Evolutionary conservation across 345 rosid species (phyloP).

Genomic region (Erodium maritimum): DNA sequence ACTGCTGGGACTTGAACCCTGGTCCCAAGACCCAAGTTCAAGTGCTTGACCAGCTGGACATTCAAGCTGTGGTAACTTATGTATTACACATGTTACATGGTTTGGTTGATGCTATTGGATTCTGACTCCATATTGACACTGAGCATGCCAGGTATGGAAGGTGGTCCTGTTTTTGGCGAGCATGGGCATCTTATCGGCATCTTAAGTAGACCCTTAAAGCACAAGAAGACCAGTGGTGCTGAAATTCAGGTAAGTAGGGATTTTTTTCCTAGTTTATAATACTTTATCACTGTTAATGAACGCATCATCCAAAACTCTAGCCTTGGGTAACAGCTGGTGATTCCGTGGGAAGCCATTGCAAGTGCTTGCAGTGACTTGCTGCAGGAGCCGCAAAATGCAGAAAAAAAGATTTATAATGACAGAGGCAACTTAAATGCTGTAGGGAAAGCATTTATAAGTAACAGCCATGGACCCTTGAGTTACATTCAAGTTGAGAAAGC

Average conservation of each 20-base stretch:
- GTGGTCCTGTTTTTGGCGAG: slow-evolving; percentile 69
- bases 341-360: slow-evolving; percentile 96
- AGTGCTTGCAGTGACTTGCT: slow-evolving; percentile 71
- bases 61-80: no score
- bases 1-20: no score
- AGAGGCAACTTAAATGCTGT: slow-evolving; percentile 34
- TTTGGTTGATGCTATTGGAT: no score
- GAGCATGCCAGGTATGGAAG: slow-evolving; percentile 72
- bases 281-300: slow-evolving; percentile 27
- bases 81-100: no score
- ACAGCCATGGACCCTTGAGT: slow-evolving; percentile 16
- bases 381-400: slow-evolving; percentile 47
- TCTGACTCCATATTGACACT: no score
- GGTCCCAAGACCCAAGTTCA: no score
- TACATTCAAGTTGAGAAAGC: slow-evolving; percentile 38
- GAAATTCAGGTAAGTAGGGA: slow-evolving; percentile 78
- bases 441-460: slow-evolving; percentile 24
- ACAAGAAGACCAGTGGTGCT: slow-evolving; percentile 45
- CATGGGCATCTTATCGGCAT: slow-evolving; percentile 48
- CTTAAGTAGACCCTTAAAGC: slow-evolving; percentile 69
- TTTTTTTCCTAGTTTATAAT: slow-evolving; percentile 14
- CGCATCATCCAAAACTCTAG: slow-evolving; percentile 59
- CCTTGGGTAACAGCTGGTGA: slow-evolving; percentile 95
- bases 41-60: no score
- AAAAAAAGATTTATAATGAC: slow-evolving; percentile 28